Evolutionary conservation across 768 basidiomycete species (phyloP).

Genomic region (Termitomyces sp.): DNA sequence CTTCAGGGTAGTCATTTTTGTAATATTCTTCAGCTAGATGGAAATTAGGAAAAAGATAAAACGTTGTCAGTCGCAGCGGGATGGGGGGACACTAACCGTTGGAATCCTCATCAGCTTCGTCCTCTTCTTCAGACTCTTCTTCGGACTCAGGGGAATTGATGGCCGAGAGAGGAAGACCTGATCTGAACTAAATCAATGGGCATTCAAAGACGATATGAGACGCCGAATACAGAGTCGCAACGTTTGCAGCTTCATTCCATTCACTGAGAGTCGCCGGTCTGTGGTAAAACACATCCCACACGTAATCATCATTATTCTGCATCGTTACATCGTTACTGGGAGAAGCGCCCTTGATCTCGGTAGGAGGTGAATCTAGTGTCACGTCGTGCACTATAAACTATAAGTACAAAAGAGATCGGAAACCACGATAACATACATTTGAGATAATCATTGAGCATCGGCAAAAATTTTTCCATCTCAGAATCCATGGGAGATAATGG

Average conservation of each 20-base stretch:
- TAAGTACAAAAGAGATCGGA: neutral
- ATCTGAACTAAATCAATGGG: constrained; percentile 29
- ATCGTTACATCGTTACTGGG: neutral
- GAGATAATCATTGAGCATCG: constrained; percentile 73
- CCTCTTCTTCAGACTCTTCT: constrained; percentile 62
- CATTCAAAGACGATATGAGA: neutral
- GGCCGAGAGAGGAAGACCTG: constrained; percentile 56
- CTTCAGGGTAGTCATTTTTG: constrained; percentile 82
- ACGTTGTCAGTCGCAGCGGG: neutral
- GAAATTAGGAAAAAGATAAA: neutral
- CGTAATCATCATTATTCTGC: constrained; percentile 49
- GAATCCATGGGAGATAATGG: constrained; percentile 32
- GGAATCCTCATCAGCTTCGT: constrained; percentile 80
- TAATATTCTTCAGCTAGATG: constrained; percentile 72
- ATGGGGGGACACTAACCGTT: constrained; percentile 48
- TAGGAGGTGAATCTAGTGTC: constrained; percentile 8
- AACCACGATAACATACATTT: constrained; percentile 36
- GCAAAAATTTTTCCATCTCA: constrained; percentile 75
- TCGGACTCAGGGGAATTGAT: constrained; percentile 55
- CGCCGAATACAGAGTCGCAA: constrained; percentile 58
- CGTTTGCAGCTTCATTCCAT: constrained; percentile 50
- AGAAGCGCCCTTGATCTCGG: constrained; percentile 4
- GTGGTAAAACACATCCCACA: constrained; percentile 83
- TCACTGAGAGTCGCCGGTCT: constrained; percentile 54
- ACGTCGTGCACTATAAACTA: constrained; percentile 25